These are phyloP conservation scores for Magnusiomyces paraingens DNA, from an alignment of 1,139 yeast species.

Conservation along the genomic window DNA sequence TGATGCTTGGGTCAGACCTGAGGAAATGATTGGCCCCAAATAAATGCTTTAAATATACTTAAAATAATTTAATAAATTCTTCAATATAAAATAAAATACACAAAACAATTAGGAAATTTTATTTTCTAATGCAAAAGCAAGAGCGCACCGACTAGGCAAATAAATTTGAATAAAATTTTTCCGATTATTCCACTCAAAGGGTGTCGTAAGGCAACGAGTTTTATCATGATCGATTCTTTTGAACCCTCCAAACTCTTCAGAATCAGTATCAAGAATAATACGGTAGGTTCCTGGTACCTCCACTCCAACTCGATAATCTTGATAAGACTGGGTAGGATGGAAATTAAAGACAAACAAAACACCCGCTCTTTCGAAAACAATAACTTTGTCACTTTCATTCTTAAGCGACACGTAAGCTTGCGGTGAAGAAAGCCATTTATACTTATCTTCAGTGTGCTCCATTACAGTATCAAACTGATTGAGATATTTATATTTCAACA, in stretches of 20 bases:
- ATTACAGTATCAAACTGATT: slow-evolving; percentile 76
- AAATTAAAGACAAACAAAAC: slow-evolving; percentile 81
- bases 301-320: slow-evolving; percentile 86
- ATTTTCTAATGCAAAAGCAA: slow-evolving; percentile 50
- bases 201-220: slow-evolving; percentile 50
- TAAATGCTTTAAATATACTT: slow-evolving; percentile 15
- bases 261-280: slow-evolving; percentile 71
- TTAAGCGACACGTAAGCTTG: slow-evolving; percentile 87
- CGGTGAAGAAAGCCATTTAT: slow-evolving; percentile 65
- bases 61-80: background rate
- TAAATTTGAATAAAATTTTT: slow-evolving; percentile 72
- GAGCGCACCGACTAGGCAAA: slow-evolving; percentile 74
- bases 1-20: slow-evolving; percentile 96
- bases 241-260: slow-evolving; percentile 72
- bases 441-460: slow-evolving; percentile 67
- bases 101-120: background rate
- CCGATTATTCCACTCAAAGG: slow-evolving; percentile 75
- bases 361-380: slow-evolving; percentile 85
- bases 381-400: slow-evolving; percentile 79
- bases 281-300: slow-evolving; percentile 71
- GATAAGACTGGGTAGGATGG: slow-evolving; percentile 74
- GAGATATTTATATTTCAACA: slow-evolving; percentile 71
- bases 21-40: slow-evolving; percentile 90
- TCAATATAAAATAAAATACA: background rate
- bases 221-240: slow-evolving; percentile 54